Conservation (phyloP, 805 yeast species). For the Kodamaea leandrae region DNA sequence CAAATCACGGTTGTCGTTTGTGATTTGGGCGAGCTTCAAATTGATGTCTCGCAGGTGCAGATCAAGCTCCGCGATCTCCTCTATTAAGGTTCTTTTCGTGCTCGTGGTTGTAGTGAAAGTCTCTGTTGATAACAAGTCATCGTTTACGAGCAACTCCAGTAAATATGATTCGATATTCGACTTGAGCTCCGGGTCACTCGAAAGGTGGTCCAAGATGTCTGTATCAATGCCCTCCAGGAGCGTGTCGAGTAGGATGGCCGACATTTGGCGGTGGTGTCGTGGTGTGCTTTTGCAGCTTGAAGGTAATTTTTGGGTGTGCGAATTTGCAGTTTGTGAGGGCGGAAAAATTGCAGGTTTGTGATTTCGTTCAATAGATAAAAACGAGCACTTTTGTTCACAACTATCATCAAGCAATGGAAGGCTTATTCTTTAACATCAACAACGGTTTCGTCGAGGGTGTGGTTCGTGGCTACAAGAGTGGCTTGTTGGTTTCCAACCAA, state of each 20-base stretch:
- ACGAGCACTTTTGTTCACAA: too few species aligned
- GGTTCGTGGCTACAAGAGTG: conserved; percentile 90
- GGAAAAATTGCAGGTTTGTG: conserved; percentile 2
- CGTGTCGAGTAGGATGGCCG: conserved; percentile 33
- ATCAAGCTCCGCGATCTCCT: conserved; percentile 74
- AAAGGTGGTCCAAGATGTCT: conserved; percentile 18
- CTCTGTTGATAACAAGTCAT: conserved; percentile 46
- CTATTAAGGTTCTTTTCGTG: conserved; percentile 44
- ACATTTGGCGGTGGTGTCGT: conserved; percentile 18
- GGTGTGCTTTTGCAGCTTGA: neutral
- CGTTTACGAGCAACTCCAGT: conserved; percentile 45
- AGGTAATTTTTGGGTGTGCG: too few species aligned
- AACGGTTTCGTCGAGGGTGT: conserved; percentile 91
- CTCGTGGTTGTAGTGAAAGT: conserved; percentile 33
- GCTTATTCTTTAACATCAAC: conserved; percentile 85
- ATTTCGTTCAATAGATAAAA: neutral
- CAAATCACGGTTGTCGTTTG: conserved; percentile 43
- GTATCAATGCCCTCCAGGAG: conserved; percentile 29
- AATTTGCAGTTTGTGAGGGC: too few species aligned
- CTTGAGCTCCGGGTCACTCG: conserved; percentile 18
- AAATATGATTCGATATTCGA: conserved; percentile 30
- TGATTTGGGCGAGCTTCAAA: conserved; percentile 40
- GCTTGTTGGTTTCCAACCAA: conserved; percentile 72
- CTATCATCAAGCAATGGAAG: conserved; percentile 65
- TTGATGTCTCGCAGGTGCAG: conserved; percentile 51